These are phyloP conservation scores for Simplicillium sp. DNA, from an alignment of 2,329 filamentous ascomycete genomes.

Conservation along the genomic window DNA sequence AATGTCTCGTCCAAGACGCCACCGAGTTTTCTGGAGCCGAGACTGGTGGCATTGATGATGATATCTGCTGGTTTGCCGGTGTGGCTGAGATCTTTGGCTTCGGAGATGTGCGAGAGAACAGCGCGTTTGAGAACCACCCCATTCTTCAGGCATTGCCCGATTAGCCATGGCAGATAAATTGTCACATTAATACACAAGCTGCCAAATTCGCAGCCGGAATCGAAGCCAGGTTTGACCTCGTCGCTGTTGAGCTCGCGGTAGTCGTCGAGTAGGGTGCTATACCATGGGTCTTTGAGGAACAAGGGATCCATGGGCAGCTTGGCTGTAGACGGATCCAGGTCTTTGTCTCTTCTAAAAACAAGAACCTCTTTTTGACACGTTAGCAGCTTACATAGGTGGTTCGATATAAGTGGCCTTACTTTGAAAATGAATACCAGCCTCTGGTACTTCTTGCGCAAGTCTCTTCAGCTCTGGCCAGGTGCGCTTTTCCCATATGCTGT, in stretches of 20 bases:
- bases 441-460: slow-evolving; percentile 55
- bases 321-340: slow-evolving; percentile 28
- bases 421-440: slow-evolving; percentile 75
- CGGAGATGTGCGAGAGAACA: slow-evolving; percentile 58
- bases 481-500: slow-evolving; percentile 48
- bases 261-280: slow-evolving; percentile 60
- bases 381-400: not conserved
- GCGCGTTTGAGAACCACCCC: slow-evolving; percentile 60
- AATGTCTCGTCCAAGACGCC: slow-evolving; percentile 71
- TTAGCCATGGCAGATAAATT: slow-evolving; percentile 78
- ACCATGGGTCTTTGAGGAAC: slow-evolving; percentile 61
- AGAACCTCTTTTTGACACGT: slow-evolving; percentile 27
- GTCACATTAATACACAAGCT: slow-evolving; percentile 88
- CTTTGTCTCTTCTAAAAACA: slow-evolving; percentile 51
- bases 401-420: slow-evolving; percentile 31
- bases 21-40: slow-evolving; percentile 65
- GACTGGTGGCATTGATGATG: slow-evolving; percentile 77
- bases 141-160: slow-evolving; percentile 66
- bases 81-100: slow-evolving; percentile 47
- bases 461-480: slow-evolving; percentile 56
- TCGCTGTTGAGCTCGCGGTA: slow-evolving; percentile 51
- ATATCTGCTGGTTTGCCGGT: slow-evolving; percentile 52
- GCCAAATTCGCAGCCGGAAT: slow-evolving; percentile 67
- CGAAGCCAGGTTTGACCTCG: slow-evolving; percentile 54
- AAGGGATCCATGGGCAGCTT: slow-evolving; percentile 56